A percentile compares a stretch with the other conserved stretches of the same genome.
Evolutionary conservation across 345 rosid genomes (phyloP).

Genomic region (Excoecaria agallocha): DNA sequence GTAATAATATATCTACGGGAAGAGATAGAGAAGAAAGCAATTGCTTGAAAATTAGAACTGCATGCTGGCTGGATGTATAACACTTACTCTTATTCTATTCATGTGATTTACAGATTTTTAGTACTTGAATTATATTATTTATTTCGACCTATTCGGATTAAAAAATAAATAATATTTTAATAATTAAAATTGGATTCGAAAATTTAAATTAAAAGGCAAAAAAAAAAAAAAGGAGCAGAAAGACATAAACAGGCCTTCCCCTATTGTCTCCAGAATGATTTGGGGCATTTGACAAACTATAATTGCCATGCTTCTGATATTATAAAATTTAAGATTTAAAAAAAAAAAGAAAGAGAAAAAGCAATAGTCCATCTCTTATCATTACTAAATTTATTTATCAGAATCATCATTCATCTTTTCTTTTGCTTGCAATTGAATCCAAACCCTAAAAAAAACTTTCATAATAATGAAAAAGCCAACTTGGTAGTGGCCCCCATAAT

Average conservation of each 20-base stretch:
- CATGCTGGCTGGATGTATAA: too few relatives aligned
- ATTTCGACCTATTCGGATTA: too few relatives aligned
- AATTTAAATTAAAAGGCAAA: too few relatives aligned
- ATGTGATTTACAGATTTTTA: too few relatives aligned
- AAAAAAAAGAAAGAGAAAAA: neutral
- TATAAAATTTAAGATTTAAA: neutral
- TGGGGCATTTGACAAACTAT: constrained; percentile 13
- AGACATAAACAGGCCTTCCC: neutral
- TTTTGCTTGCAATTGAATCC: constrained; percentile 33
- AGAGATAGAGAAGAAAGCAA: neutral
- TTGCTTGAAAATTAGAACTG: too few relatives aligned
- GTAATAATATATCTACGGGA: neutral
- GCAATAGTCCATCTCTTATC: neutral
- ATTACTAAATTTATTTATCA: constrained; percentile 5
- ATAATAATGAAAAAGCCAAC: constrained; percentile 1
- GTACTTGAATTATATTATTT: too few relatives aligned
- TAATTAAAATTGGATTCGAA: too few relatives aligned
- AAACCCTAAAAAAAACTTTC: neutral
- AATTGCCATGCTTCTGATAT: neutral
- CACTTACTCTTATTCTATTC: too few relatives aligned
- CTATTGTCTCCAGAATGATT: neutral
- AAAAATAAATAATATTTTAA: too few relatives aligned
- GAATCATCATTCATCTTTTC: neutral
- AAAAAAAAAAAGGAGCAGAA: neutral
- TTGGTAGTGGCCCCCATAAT: constrained; percentile 1